phyloP scores from a whole-genome alignment of 1,139 yeast genomes.

The Blastobotrys proliferans region DNA sequence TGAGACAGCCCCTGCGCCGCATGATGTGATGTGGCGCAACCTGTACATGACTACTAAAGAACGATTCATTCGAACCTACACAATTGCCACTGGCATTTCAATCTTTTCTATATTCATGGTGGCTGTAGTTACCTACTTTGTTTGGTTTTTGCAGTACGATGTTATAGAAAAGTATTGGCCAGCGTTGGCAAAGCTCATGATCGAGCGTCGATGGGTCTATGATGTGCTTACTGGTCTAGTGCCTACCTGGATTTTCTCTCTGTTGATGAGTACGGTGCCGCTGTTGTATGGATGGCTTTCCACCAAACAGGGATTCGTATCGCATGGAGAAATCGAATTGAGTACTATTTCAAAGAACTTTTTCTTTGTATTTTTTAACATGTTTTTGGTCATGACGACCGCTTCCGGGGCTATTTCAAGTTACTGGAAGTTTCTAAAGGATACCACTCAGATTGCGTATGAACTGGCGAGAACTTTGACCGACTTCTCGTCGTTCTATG shows the following conservation, averaged over 20 bases:
- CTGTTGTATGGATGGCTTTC: slow-evolving; percentile 71
- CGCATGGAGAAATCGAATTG: slow-evolving; percentile 77
- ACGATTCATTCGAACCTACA: slow-evolving; percentile 54
- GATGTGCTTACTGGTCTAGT: slow-evolving; percentile 72
- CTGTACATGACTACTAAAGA: slow-evolving; percentile 56
- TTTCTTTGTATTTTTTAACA: slow-evolving; percentile 76
- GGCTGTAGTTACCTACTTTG: slow-evolving; percentile 68
- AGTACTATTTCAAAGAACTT: slow-evolving; percentile 77
- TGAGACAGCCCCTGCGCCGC: slow-evolving; percentile 80
- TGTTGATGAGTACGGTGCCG: slow-evolving; percentile 69
- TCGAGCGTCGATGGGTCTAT: slow-evolving; percentile 52
- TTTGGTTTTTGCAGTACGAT: slow-evolving; percentile 65
- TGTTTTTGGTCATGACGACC: slow-evolving; percentile 77
- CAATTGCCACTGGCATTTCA: slow-evolving; percentile 61
- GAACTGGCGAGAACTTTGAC: slow-evolving; percentile 69
- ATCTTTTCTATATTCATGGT: slow-evolving; percentile 62
- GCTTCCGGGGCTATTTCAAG: slow-evolving; percentile 65
- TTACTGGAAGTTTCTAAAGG: slow-evolving; percentile 63
- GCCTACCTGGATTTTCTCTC: slow-evolving; percentile 72
- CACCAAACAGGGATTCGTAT: slow-evolving; percentile 66
- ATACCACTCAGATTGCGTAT: slow-evolving; percentile 75
- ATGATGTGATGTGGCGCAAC: slow-evolving; percentile 79
- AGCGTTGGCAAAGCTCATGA: slow-evolving; percentile 58
- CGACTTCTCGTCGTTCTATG: slow-evolving; percentile 71
- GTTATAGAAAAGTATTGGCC: slow-evolving; percentile 73